A percentile compares a stretch with the other conserved stretches of the same genome.
These are phyloP conservation scores for Fennellomyces sp. DNA, from an alignment of 371 early-diverging fungal species.

Conservation along the genomic window DNA sequence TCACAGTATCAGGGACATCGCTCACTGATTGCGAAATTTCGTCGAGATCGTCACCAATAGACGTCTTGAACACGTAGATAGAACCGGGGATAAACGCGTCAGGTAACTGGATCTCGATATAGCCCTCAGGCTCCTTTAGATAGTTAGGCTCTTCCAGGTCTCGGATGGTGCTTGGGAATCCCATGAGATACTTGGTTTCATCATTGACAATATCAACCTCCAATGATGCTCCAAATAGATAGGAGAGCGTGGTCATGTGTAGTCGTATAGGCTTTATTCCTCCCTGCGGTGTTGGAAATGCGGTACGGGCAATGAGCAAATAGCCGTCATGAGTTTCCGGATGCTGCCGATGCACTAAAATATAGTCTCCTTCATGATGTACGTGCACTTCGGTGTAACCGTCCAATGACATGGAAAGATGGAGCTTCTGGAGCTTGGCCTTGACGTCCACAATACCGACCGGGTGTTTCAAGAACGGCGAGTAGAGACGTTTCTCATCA, in stretches of 20 bases:
- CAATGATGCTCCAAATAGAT: conserved; percentile 56
- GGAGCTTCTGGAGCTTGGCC: conserved; percentile 72
- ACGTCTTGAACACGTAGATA: conserved; percentile 69
- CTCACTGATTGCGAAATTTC: conserved; percentile 50
- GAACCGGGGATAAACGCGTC: conserved; percentile 71
- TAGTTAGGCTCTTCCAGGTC: conserved; percentile 46
- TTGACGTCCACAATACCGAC: conserved; percentile 77
- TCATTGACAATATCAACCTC: conserved; percentile 35
- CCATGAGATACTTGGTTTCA: conserved; percentile 41
- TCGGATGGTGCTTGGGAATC: conserved; percentile 57
- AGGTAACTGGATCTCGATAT: conserved; percentile 62
- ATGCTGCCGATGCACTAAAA: conserved; percentile 91
- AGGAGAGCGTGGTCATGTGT: conserved; percentile 58
- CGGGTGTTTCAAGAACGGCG: conserved; percentile 45
- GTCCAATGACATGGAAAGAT: conserved; percentile 79
- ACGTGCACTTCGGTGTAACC: conserved; percentile 92
- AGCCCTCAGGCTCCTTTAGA: conserved; percentile 48
- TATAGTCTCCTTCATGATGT: conserved; percentile 90
- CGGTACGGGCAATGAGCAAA: conserved; percentile 85
- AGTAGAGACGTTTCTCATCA: conserved; percentile 81
- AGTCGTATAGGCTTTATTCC: conserved; percentile 66
- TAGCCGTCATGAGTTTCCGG: conserved; percentile 91
- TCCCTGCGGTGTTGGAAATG: conserved; percentile 61
- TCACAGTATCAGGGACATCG: conserved; percentile 40
- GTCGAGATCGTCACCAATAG: conserved; percentile 47